Base-by-base conservation (phyloP, 257 asterid species). In the Oldenlandia corymbosa region DNA sequence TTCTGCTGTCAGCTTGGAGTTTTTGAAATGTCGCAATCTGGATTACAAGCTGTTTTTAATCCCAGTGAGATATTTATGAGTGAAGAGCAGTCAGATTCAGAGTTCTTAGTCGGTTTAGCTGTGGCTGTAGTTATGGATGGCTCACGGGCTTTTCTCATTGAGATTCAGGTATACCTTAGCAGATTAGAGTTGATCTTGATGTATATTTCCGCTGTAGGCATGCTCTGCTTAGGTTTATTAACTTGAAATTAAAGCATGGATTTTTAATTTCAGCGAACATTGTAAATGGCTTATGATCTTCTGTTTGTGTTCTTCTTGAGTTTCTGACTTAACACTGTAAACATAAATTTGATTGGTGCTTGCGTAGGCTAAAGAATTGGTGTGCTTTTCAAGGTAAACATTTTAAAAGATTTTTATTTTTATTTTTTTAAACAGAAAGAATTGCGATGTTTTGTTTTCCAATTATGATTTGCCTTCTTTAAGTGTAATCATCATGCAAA, bases 101-200 rank as follows among this genome's bases (percentile, higher is more conserved):
- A 89, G 56, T 73, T 82, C 83, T 73, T 89, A 62, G 99, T 89
- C 10, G 99, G 99, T 46, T 59, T 83, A 64, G 99, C 99, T 79
- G 89, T 89, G 20, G 80, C 99, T 62, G 97, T 89, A 60, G 72
- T 89, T 60, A 56, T 89, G 90, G 97, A 89, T 74, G 97, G 95
- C 63, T 87, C 97, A 54, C 90, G 99, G 34, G 80, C 97, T 68
- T 89, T 89, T 76, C 79, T 89, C 43, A 77, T 92, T 76, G 96
- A 89, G 79, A 77, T 89, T 76, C 97, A 89, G 96, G 98, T 79
- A 68, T 41, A n/a, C n/a, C n/a, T n/a, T 36, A 36, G 71, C 72
- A 41, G 39, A 11, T 43, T 54, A 6, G 0, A 16, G 60, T 54
- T 54, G 17, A 54, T 28, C 39, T 41, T 12, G 65, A 60, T 13